Evolutionary conservation across 495 filamentous ascomycete genomes (phyloP).

Genomic region (Pyrenula massariospora): DNA sequence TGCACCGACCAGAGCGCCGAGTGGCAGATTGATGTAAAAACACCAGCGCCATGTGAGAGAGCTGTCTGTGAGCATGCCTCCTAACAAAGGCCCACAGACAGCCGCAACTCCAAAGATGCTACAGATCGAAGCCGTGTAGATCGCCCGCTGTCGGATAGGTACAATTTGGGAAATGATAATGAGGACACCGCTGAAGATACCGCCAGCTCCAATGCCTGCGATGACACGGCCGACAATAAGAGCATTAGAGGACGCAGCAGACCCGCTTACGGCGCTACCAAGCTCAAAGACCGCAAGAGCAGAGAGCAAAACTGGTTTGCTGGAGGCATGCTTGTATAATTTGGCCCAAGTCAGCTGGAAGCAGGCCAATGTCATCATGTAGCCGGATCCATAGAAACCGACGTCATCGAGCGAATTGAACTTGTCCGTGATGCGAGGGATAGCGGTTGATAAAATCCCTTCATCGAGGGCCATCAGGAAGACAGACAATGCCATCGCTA

Average conservation of each 20-base stretch:
- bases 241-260: conserved; percentile 27
- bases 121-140: conserved; percentile 61
- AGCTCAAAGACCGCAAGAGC: conserved; percentile 29
- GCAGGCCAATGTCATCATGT: conserved; percentile 50
- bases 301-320: conserved; percentile 33
- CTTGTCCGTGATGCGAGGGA: conserved; percentile 58
- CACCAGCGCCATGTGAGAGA: conserved; percentile 62
- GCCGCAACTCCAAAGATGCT: conserved; percentile 47
- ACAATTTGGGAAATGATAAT: conserved; percentile 16
- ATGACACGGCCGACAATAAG: conserved; percentile 30
- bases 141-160: conserved; percentile 41
- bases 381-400: conserved; percentile 54
- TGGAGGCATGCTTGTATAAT: conserved; percentile 9
- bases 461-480: neutral
- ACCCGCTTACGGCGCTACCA: conserved; percentile 30
- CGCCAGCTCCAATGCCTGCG: conserved; percentile 22
- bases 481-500: neutral
- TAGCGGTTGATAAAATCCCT: conserved; percentile 28
- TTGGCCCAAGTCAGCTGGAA: conserved; percentile 36
- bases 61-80: conserved; percentile 33
- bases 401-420: conserved; percentile 55
- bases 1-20: neutral
- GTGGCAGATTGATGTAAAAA: conserved; percentile 51
- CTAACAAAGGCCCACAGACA: conserved; percentile 21
- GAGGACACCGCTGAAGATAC: conserved; percentile 33